phyloP scores from a whole-genome alignment of 108 stramenopile species.

The Skeletonema tropicum region DNA sequence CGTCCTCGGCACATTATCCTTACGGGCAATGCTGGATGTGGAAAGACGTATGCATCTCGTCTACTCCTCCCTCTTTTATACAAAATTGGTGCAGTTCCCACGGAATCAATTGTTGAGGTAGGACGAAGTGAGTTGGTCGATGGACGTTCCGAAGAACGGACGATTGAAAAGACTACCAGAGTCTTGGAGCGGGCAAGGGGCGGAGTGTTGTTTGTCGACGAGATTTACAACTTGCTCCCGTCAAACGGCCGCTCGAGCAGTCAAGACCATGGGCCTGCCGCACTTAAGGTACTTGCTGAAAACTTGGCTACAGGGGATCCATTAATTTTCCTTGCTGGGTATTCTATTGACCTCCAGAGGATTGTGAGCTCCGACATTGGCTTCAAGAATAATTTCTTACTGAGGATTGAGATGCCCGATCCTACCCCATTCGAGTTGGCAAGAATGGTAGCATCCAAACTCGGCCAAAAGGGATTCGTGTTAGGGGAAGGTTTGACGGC shows the following conservation, averaged over 20 bases:
- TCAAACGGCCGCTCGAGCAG: conserved; percentile 78
- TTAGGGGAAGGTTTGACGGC: conserved; percentile 76
- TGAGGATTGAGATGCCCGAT: conserved; percentile 81
- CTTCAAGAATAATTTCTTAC: conserved; percentile 80
- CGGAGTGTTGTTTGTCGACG: conserved; percentile 83
- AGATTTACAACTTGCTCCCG: conserved; percentile 82
- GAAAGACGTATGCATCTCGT: conserved; percentile 85
- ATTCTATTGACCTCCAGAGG: conserved; percentile 74
- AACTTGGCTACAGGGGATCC: conserved; percentile 69
- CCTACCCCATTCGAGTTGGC: conserved; percentile 75
- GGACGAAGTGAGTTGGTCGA: conserved; percentile 79
- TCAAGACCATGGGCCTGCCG: conserved; percentile 84
- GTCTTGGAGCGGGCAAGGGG: conserved; percentile 74
- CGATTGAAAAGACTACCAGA: conserved; percentile 70
- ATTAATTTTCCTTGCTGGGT: conserved; percentile 76
- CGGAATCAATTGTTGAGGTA: conserved; percentile 61
- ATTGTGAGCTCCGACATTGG: conserved; percentile 81
- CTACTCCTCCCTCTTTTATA: conserved; percentile 71
- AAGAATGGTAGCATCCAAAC: conserved; percentile 79
- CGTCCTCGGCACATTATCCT: conserved; percentile 76
- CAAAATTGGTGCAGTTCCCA: conserved; percentile 79
- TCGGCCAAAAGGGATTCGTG: conserved; percentile 70
- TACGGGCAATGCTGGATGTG: conserved; percentile 91
- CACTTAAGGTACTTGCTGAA: conserved; percentile 74
- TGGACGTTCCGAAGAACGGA: conserved; percentile 77